These are phyloP conservation scores for Rhizophagus sp. DNA, from an alignment of 192 early-diverging fungal genomes.

Conservation along the genomic window DNA sequence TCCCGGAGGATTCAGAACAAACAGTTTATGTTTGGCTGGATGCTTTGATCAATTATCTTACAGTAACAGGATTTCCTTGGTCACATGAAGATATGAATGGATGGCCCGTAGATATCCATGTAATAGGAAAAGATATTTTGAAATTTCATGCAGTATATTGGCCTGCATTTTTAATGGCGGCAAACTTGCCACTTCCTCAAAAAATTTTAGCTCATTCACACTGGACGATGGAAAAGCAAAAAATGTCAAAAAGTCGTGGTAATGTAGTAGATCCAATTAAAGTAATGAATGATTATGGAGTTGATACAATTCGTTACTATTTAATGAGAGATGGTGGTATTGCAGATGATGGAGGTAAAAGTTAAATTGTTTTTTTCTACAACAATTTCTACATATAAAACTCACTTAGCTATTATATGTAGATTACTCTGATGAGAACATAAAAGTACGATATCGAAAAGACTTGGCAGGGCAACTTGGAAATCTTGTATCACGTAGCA, in stretches of 20 bases:
- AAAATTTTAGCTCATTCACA: constrained; percentile 92
- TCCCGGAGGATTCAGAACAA: constrained; percentile 85
- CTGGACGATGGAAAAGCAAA: constrained; percentile 86
- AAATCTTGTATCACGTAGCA: constrained; percentile 75
- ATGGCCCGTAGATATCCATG: constrained; percentile 78
- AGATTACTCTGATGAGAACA: constrained; percentile 73
- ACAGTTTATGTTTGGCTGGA: constrained; percentile 98
- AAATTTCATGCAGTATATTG: constrained; percentile 97
- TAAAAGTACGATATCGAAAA: constrained; percentile 72
- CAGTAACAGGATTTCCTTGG: constrained; percentile 86
- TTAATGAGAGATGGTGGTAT: constrained; percentile 91
- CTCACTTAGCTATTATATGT: constrained; percentile 3
- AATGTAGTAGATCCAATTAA: constrained; percentile 89
- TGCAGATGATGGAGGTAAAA: constrained; percentile 73
- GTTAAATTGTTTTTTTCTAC: neutral
- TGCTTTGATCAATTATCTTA: constrained; percentile 91
- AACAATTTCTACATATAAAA: neutral
- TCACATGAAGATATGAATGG: constrained; percentile 30
- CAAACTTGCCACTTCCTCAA: constrained; percentile 70
- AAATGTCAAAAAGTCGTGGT: constrained; percentile 95
- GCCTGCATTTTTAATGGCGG: constrained; percentile 95
- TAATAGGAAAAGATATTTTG: constrained; percentile 96
- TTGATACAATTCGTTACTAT: constrained; percentile 88
- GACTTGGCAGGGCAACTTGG: constrained; percentile 82
- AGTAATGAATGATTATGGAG: constrained; percentile 71